Evolutionary conservation across 1,284 basidiomycete species (phyloP), one percentile per base, ranked within the genome.

Genomic region (Ceratobasidium sp.): DNA sequence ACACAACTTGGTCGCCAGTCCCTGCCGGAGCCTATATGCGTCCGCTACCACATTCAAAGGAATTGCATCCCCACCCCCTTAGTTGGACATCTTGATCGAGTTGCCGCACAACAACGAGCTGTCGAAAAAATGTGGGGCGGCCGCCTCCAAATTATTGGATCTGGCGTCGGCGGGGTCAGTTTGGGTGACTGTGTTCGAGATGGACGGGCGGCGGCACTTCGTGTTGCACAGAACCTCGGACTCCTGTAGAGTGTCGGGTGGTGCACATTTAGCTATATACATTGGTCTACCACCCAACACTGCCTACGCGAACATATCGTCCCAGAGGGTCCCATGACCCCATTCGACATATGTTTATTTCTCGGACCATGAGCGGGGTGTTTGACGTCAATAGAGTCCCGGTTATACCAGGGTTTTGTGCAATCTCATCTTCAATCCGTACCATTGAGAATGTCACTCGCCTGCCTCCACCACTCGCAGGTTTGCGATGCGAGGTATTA

Each of bases 91-190:
- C 77, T 86, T 0, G 79, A 83, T 15, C 82, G 94, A 13, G 87
- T 96, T 83, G 76, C 77, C 12, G 85, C 89, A 73, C 75, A 97
- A 53, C 81, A 82, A 64, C 73, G 76, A 7, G 80, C 80, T 3
- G 77, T 93, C 52, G 70, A 58, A 25, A 74, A 76, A 27, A 78
- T 79, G 12, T 92, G 88, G 86, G 79, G 78, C 0, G 86, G 85
- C 3, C 81, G 83, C 71, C 76, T 97, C 71, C 87, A 88, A 47
- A 82, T 98, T 1, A 82, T 92, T 0, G 96, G 96, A 0, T 92
- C 93, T 3, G 93, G 93, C 10, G 92, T 95, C 34, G 87, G 86
- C 0, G 96, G 94, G 0, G 93, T 96, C 0, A 95, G 94, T 69
- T 85, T 98, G 3, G 93, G 92, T 17, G 96, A 98, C 76, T 96